These are phyloP conservation scores for Mycena venus DNA, from an alignment of 768 basidiomycete genomes.

Conservation along the genomic window DNA sequence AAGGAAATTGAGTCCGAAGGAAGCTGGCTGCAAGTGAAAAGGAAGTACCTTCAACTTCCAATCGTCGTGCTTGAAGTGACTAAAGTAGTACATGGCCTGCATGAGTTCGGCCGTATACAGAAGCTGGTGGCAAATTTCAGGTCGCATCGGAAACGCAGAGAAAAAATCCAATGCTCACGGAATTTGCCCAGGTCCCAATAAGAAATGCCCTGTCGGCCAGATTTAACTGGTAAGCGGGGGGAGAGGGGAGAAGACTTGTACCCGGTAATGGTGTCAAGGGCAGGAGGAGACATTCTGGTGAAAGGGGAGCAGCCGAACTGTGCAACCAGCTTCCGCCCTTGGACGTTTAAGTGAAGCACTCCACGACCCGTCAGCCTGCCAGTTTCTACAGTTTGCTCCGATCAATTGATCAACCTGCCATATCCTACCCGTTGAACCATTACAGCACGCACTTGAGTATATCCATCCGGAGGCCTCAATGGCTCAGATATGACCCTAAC, in stretches of 20 bases:
- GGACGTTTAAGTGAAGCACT: too few relatives aligned
- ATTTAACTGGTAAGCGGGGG: background rate
- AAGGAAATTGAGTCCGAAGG: background rate
- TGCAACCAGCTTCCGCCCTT: too few relatives aligned
- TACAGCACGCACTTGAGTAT: too few relatives aligned
- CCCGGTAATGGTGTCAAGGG: slow-evolving; percentile 8
- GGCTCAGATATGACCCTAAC: too few relatives aligned
- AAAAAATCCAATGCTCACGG: slow-evolving; percentile 12
- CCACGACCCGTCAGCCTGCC: too few relatives aligned
- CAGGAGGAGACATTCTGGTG: background rate
- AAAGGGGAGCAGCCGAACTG: too few relatives aligned
- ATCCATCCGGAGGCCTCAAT: too few relatives aligned
- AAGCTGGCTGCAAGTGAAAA: background rate
- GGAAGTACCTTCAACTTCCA: slow-evolving; percentile 22
- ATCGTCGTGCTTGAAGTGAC: slow-evolving; percentile 21
- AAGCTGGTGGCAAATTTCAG: slow-evolving; percentile 15
- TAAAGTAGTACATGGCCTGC: slow-evolving; percentile 18
- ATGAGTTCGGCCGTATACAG: slow-evolving; percentile 21
- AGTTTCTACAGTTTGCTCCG: too few relatives aligned
- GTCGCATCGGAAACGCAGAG: background rate
- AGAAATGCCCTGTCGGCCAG: slow-evolving; percentile 14
- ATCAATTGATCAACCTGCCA: too few relatives aligned
- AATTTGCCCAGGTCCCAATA: slow-evolving; percentile 25
- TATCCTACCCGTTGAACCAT: too few relatives aligned
- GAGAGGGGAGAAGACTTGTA: background rate